Evolutionary conservation across 805 yeast genomes (phyloP).

Genomic region (Barnettozyma sucrosica): DNA sequence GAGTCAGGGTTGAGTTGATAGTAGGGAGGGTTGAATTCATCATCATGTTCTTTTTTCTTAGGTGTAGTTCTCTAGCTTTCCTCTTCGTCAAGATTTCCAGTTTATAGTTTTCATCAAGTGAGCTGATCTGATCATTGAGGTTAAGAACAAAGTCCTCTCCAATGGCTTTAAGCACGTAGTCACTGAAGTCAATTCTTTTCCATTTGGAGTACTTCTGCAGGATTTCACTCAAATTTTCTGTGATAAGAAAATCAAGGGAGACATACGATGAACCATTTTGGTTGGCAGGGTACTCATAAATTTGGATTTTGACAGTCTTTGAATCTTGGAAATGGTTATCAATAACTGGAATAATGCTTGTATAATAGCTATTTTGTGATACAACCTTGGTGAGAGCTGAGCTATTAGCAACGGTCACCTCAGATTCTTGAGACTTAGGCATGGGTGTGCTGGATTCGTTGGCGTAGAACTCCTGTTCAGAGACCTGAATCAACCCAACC

Average conservation of each 20-base stretch:
- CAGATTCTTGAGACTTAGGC: constrained; percentile 25
- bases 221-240: constrained; percentile 33
- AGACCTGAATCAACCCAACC: constrained; percentile 65
- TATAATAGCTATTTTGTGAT: constrained; percentile 31
- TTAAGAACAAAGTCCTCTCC: constrained; percentile 29
- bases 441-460: constrained; percentile 54
- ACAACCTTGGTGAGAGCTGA: neutral
- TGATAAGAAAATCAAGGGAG: constrained; percentile 27
- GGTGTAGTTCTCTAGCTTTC: constrained; percentile 32
- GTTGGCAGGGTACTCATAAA: constrained; percentile 31
- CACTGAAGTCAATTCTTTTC: constrained; percentile 31
- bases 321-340: constrained; percentile 24
- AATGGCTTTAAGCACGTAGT: constrained; percentile 30
- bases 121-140: constrained; percentile 34
- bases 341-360: constrained; percentile 29
- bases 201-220: constrained; percentile 30
- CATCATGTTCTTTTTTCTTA: constrained; percentile 27
- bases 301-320: constrained; percentile 25
- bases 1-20: constrained; percentile 23
- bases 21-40: constrained; percentile 21
- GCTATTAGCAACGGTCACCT: neutral
- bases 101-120: constrained; percentile 35
- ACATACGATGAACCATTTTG: constrained; percentile 25
- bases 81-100: constrained; percentile 39
- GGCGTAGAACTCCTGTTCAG: constrained; percentile 34